Evolutionary conservation across 495 filamentous ascomycete species (phyloP), one percentile per base, ranked within the genome.

Genomic region (Aspergillus ostianus): DNA sequence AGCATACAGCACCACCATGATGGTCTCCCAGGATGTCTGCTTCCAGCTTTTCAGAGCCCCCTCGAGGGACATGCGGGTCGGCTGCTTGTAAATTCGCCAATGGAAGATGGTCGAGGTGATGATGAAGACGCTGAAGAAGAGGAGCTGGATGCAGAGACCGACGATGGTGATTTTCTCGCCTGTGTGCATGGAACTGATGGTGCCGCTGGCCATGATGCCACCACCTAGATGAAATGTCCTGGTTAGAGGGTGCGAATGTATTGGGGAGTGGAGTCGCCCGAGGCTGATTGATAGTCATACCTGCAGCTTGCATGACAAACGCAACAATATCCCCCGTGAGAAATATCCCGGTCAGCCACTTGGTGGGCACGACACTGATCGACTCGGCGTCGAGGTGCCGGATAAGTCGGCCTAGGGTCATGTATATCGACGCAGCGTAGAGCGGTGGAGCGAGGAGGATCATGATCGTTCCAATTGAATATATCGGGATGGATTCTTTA

Each of bases 401-500:
- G 51, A 85, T 76, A 8, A 82, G 47, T 18, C 83, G 74, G 0
- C 78, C 84, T 18, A 86, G 79, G 36, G 81, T 72, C 80, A 85
- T 86, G 69, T 85, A 86, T 18, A 85, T 75, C 0, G 82, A 83
- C 2, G 83, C 83, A 3, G 83, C 80, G 59, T 78, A 80, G 18
- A 84, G 62, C 4, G 77, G 78, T 9, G 81, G 82, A 2, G 80
- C 77, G 20, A 84, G 63, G 6, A 74, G 70, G 47, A 78, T 73
- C 32, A 80, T 58, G 6, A 78, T 57, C 5, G 74, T 68, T 53
- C 78, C 72, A 12, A 80, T 53, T 13, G 75, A 69, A 56, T 77
- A 72, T 19, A 76, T 47, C 18, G 70, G 29, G 13, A 72, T 53
- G 10, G 67, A 64, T 56, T 55, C 32, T 49, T 70, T 65, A 52